Base-by-base conservation (phyloP, 208 protist genomes). In the Acanthamoeba healyi region DNA sequence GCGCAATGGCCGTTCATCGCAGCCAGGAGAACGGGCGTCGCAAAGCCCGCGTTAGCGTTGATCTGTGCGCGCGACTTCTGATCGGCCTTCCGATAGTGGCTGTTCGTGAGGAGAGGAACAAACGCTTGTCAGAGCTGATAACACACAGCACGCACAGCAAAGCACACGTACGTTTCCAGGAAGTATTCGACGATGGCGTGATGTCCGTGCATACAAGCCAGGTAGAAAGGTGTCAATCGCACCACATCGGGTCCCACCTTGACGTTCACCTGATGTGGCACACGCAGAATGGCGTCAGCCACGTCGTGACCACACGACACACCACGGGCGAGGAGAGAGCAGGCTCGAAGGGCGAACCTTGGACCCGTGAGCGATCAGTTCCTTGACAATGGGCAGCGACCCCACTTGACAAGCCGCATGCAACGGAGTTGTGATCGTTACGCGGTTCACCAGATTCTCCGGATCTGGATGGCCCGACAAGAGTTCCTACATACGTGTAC, bases 151-250 rank as follows among this genome's bases (percentile, higher is more conserved):
- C n/a, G n/a, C n/a, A n/a, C n/a, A n/a, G n/a, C 15, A 61, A 22
- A 36, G 61, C 22, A 5, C 2, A 38, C 63, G 26, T 36, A 72
- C 63, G 1, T 29, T 72, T 38, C 34, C 5, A 72, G 26, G 67
- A 77, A 77, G 67, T 46, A 77, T 15, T 77, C 38, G 3, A 77
- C 67, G 67, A 77, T 77, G 67, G 29, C 67, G 24, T 44, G 34
- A 22, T 77, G 67, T 2, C 67, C 67, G 34, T 77, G 67, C 67
- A 77, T 77, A 36, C 67, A 77, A 36, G 67, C 67, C 29, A 77
- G 19, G 67, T 77, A 77, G 38, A 77, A 77, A 0, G 67, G 67
- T 19, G 38, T 77, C 67, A 77, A 9, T 22, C 36, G 67, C 36
- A 77, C 67, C 34, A 32, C 67, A 1, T 38, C 67, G 38, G 67